These are phyloP conservation scores for Penicillium atrosanguineum DNA, from an alignment of 495 filamentous ascomycete species.

Conservation along the genomic window DNA sequence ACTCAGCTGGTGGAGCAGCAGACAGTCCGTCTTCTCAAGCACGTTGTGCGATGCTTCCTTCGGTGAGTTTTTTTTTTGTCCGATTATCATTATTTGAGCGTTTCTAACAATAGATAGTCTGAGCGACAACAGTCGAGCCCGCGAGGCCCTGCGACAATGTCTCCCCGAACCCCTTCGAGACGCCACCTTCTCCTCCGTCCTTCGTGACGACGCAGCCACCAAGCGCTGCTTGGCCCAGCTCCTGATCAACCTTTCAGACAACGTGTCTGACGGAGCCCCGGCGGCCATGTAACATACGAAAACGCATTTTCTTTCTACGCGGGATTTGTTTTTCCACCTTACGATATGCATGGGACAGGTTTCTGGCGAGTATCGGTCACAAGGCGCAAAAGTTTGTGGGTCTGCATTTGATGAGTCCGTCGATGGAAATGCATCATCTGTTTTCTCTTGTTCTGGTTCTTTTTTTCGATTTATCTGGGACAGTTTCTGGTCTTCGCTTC, in stretches of 20 bases:
- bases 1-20: slow-evolving; percentile 95
- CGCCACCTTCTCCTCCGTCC: slow-evolving; percentile 92
- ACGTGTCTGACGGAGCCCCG: slow-evolving; percentile 65
- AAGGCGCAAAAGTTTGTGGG: slow-evolving; percentile 43
- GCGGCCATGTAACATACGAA: slow-evolving; percentile 48
- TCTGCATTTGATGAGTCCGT: slow-evolving; percentile 16
- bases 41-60: slow-evolving; percentile 96
- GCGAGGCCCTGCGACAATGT: slow-evolving; percentile 93
- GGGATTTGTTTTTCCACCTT: slow-evolving; percentile 35
- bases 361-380: slow-evolving; percentile 47
- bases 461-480: slow-evolving; percentile 22
- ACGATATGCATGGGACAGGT: slow-evolving; percentile 52
- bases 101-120: slow-evolving; percentile 53
- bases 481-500: slow-evolving; percentile 25
- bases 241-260: slow-evolving; percentile 94
- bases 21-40: slow-evolving; percentile 92
- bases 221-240: slow-evolving; percentile 97
- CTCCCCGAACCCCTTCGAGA: slow-evolving; percentile 95
- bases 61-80: slow-evolving; percentile 54
- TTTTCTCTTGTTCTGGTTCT: slow-evolving; percentile 29
- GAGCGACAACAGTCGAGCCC: slow-evolving; percentile 92
- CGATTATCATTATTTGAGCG: not conserved
- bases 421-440: slow-evolving; percentile 17
- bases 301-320: slow-evolving; percentile 40
- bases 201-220: slow-evolving; percentile 95